Conservation (phyloP, 805 yeast genomes). For the Saturnispora ahearnii region DNA sequence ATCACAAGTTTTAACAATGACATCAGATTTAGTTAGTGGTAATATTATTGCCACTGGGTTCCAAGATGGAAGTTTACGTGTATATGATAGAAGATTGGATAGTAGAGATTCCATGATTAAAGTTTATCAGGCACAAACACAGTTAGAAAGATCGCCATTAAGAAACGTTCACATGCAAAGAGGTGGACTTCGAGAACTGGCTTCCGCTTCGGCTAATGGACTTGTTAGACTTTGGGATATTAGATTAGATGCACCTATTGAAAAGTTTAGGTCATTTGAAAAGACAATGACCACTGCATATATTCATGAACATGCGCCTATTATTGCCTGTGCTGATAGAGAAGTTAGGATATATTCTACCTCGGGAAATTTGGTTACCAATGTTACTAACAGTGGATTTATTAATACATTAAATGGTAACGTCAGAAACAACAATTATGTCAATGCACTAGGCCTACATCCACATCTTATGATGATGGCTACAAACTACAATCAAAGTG, state of each 20-base stretch:
- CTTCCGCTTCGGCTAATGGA: slow-evolving; percentile 79
- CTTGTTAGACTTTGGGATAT: slow-evolving; percentile 86
- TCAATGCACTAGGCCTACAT: slow-evolving; percentile 67
- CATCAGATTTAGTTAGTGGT: slow-evolving; percentile 95
- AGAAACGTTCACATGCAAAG: slow-evolving; percentile 88
- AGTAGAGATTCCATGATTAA: slow-evolving; percentile 79
- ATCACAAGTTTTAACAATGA: slow-evolving; percentile 76
- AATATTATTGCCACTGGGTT: slow-evolving; percentile 86
- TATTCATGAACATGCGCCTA: slow-evolving; percentile 94
- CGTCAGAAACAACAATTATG: slow-evolving; percentile 41
- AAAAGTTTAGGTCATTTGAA: slow-evolving; percentile 46
- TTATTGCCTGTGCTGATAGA: slow-evolving; percentile 81
- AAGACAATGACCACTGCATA: slow-evolving; percentile 57
- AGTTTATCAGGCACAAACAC: slow-evolving; percentile 55
- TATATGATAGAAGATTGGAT: slow-evolving; percentile 82
- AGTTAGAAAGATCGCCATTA: slow-evolving; percentile 29
- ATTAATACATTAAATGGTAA: slow-evolving; percentile 37
- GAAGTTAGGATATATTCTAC: slow-evolving; percentile 78
- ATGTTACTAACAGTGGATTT: slow-evolving; percentile 33
- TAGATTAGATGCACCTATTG: slow-evolving; percentile 61
- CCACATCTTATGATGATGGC: slow-evolving; percentile 95
- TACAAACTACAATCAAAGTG: slow-evolving; percentile 70
- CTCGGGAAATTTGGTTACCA: slow-evolving; percentile 61
- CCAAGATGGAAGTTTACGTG: slow-evolving; percentile 80
- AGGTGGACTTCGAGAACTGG: slow-evolving; percentile 88